Base-by-base conservation (phyloP, 2,329 filamentous ascomycete genomes). In the Aspergillus tubingensis region DNA sequence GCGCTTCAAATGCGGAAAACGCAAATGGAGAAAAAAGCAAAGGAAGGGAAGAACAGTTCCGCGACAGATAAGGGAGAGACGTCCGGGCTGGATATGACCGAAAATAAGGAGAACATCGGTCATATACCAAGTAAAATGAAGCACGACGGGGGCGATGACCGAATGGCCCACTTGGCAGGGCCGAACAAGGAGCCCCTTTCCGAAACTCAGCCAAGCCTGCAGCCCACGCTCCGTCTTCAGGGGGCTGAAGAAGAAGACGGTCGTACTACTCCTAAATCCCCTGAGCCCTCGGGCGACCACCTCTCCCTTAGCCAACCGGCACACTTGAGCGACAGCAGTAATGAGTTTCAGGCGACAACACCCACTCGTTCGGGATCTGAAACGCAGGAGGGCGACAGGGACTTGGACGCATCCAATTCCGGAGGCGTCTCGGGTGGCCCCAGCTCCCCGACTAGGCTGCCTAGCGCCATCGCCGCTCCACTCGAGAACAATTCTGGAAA, bases 1-100 rank as follows among this genome's bases (percentile, higher is more conserved):
- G 95, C 95, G 7, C 84, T 97, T 79, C 91, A 97, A 76, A 77
- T 97, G 67, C 86, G 94, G 55, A 95, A 96, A 76, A 92, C 90
- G 77, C 92, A 92, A 75, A 87, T 88, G 72, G 74, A 72, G 39
- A 76, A 74, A 60, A 72, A 72, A 36, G 74, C 72, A 8, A 67
- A 68, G 47, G 64, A 72, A 56, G 67, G 63, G 19, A 72, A 72
- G 58, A 71, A 68, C 53, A 72, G 68, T 58, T 63, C 69, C 23
- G 58, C 60, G 43, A 50, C 44, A 59, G 63, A 65, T 21, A 60
- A 66, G 52, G 65, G 65, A 19, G 41, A 54, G 23, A 60, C 60
- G 19, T 27, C 59, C 10, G 47, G 52, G 25, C 23, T 52, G 27
- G 59, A 65, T 50, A 32, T 55, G 48, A 50, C 52, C 19, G 66